phyloP scores from a whole-genome alignment of 805 yeast species.

The Lachancea thermotolerans region DNA sequence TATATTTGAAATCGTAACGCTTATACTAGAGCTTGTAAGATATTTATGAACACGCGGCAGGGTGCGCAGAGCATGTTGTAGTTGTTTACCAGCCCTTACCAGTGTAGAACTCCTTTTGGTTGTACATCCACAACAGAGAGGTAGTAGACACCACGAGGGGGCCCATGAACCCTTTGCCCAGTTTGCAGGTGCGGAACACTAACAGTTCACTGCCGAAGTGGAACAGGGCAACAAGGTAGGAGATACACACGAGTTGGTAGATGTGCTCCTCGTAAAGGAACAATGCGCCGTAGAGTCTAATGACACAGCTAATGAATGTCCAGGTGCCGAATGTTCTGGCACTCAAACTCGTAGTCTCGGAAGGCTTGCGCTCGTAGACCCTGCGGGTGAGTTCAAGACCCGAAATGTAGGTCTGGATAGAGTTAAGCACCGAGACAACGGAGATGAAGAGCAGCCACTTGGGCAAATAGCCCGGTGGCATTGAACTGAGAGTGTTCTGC shows the following conservation, averaged over 20 bases:
- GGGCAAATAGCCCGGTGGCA: slow-evolving; percentile 54
- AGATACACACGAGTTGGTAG: slow-evolving; percentile 70
- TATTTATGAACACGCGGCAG: neutral
- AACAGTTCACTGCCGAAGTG: slow-evolving; percentile 86
- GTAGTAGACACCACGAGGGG: slow-evolving; percentile 77
- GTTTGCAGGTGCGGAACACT: slow-evolving; percentile 66
- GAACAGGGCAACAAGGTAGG: slow-evolving; percentile 72
- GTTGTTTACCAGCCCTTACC: slow-evolving; percentile 17
- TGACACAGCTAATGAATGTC: slow-evolving; percentile 82
- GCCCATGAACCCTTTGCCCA: slow-evolving; percentile 84
- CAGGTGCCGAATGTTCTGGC: slow-evolving; percentile 99
- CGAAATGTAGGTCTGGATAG: slow-evolving; percentile 74
- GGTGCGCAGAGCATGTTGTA: too few relatives aligned
- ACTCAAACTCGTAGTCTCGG: slow-evolving; percentile 57
- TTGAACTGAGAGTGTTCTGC: slow-evolving; percentile 17
- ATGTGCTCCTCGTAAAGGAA: slow-evolving; percentile 61
- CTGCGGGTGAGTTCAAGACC: slow-evolving; percentile 68
- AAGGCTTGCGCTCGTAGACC: slow-evolving; percentile 65
- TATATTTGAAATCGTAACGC: neutral
- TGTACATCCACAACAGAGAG: slow-evolving; percentile 74
- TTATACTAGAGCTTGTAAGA: neutral
- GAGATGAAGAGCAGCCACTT: slow-evolving; percentile 79
- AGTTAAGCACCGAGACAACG: slow-evolving; percentile 86
- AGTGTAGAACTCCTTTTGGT: slow-evolving; percentile 60
- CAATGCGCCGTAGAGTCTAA: slow-evolving; percentile 84